Evolutionary conservation across 2,329 filamentous ascomycete species (phyloP).

Genomic region (Pestalotiopsis sp.): DNA sequence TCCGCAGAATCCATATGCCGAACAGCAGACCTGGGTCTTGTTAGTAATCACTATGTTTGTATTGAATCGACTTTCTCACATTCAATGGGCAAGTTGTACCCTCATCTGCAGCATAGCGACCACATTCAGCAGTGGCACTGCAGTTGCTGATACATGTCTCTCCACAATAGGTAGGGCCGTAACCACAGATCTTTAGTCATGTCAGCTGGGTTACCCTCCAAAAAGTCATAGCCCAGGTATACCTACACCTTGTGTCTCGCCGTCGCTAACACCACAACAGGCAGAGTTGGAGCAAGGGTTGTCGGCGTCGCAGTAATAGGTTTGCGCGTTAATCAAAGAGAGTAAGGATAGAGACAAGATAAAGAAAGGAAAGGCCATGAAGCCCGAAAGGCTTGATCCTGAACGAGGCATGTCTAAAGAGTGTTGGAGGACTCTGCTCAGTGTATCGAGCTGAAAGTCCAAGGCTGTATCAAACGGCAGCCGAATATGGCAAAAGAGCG

Average conservation of each 20-base stretch:
- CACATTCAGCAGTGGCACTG: constrained; percentile 13
- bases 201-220: not conserved
- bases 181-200: not conserved
- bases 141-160: constrained; percentile 3
- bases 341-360: not conserved
- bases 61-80: constrained; percentile 14
- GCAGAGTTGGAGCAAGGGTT: not conserved
- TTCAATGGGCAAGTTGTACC: constrained; percentile 30
- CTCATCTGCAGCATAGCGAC: not conserved
- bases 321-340: not conserved
- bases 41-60: constrained; percentile 6
- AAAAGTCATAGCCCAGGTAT: not conserved
- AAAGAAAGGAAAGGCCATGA: not conserved
- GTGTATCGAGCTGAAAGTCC: not conserved
- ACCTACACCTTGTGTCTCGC: constrained; percentile 1
- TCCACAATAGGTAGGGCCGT: not conserved
- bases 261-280: not conserved
- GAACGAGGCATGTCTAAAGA: not conserved
- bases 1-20: constrained; percentile 28
- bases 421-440: not conserved
- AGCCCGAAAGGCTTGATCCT: not conserved
- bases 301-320: not conserved
- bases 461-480: not conserved
- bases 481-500: not conserved
- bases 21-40: constrained; percentile 25